Evolutionary conservation across 2,329 filamentous ascomycete species (phyloP).

Genomic region (Zymoseptoria pseudotritici): DNA sequence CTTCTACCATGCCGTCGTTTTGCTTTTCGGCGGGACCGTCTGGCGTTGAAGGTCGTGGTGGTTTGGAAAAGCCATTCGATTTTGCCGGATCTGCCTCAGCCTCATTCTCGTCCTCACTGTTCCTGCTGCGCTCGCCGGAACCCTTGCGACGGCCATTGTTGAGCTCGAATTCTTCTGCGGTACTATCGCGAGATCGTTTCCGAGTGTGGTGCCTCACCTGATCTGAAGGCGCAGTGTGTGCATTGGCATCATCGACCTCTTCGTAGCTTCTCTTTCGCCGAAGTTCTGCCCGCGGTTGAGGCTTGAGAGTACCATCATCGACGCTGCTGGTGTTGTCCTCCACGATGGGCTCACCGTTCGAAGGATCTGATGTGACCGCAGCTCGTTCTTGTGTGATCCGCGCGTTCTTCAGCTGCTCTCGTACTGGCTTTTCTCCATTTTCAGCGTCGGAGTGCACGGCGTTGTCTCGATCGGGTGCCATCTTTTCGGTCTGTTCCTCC

Average conservation of each 20-base stretch:
- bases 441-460: slow-evolving; percentile 33
- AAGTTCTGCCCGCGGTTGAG: slow-evolving; percentile 18
- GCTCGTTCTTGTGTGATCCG: slow-evolving; percentile 40
- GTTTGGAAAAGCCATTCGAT: slow-evolving; percentile 21
- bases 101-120: slow-evolving; percentile 22
- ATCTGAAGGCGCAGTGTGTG: slow-evolving; percentile 27
- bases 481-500: slow-evolving; percentile 2
- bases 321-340: slow-evolving; percentile 4
- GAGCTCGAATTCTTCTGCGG: slow-evolving; percentile 28
- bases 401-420: slow-evolving; percentile 55
- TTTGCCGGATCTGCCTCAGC: slow-evolving; percentile 9
- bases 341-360: slow-evolving; percentile 20
- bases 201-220: slow-evolving; percentile 35
- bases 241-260: slow-evolving; percentile 34
- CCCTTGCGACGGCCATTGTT: slow-evolving; percentile 28
- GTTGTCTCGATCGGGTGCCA: slow-evolving; percentile 21
- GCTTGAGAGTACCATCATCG: slow-evolving; percentile 2
- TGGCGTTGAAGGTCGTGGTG: slow-evolving; percentile 16
- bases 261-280: slow-evolving; percentile 42
- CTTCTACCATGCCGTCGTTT: slow-evolving; percentile 14
- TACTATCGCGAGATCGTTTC: slow-evolving; percentile 42
- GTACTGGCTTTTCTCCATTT: slow-evolving; percentile 49
- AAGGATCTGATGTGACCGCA: background rate
- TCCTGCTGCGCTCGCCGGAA: slow-evolving; percentile 26
- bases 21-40: slow-evolving; percentile 12